Evolutionary conservation across 106 monocot species (phyloP), one percentile per base, ranked within the genome.

Genomic region (Dendrobium nobile): DNA sequence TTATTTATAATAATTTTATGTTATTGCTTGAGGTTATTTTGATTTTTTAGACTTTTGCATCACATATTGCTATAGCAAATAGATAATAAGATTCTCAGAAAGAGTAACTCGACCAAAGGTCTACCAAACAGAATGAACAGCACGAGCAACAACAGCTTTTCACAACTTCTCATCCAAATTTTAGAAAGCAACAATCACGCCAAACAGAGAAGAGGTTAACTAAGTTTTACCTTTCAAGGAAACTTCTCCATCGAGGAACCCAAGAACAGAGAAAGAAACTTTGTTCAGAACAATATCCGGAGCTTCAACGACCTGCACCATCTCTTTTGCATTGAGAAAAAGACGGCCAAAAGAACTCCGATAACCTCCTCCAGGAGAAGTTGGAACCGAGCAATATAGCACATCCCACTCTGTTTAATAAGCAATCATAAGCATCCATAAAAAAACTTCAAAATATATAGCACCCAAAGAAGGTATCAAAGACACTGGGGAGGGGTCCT

Each of bases 291-390:
- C 90, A 18, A 73, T 70, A 75, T 95, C 93, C 1, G 98, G 98
- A 28, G 91, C 88, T 79, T 99, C 95, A 22, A 99, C 88, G 37
- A 80, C 83, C 85, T 99, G 98, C 79, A 95, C 77, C 98, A 99
- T 99, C 59, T 99, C 95, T 70, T 99, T 91, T 68, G 98, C 87
- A 67, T 91, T 95, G 70, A 99, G 95, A 43, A 99, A 28, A 40
- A 99, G 88, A 75, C 98, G 95, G 3, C 98, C 98, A 13, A 95
- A 43, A 19, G 89, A 61, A 42, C 93, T 99, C 31, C 98, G 79
- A 79, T 95, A 99, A 9, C 89, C 91, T 43, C 98, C 98, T 79
- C 98, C 98, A 42, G 98, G 98, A 24, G 95, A 99, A 73, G 95
- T 99, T 40, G 98, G 98, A n/a, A 79, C 78, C 28, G 98, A 99